phyloP scores from a whole-genome alignment of 305 asterid species.

The Rubia peregrina region DNA sequence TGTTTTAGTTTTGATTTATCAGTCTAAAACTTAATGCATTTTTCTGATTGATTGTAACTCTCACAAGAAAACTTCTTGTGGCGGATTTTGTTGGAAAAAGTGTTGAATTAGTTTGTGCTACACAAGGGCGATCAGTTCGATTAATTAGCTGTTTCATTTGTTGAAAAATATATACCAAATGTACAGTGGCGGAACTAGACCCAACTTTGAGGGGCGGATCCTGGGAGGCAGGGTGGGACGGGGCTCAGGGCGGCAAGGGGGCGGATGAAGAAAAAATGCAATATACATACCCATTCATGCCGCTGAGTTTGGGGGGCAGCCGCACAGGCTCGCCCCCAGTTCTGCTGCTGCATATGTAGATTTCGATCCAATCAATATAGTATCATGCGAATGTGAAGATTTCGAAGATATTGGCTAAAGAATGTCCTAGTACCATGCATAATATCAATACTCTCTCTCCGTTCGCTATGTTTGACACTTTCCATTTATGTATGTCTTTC shows the following conservation, averaged over 20 bases:
- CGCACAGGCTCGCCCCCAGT: too few relatives aligned
- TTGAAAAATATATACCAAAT: too few relatives aligned
- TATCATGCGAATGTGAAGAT: conserved; percentile 1
- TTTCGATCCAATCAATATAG: not conserved
- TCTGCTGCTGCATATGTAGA: too few relatives aligned
- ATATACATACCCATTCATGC: too few relatives aligned
- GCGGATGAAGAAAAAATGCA: too few relatives aligned
- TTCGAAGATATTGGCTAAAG: conserved; percentile 1
- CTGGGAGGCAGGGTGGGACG: too few relatives aligned
- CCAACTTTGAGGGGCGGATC: too few relatives aligned
- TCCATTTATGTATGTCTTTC: too few relatives aligned
- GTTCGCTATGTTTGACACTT: too few relatives aligned
- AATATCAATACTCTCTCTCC: not conserved
- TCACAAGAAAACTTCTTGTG: not conserved
- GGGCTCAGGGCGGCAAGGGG: too few relatives aligned
- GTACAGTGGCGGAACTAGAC: too few relatives aligned
- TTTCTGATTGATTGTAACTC: not conserved
- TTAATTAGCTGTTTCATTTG: not conserved
- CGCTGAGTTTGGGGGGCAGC: too few relatives aligned
- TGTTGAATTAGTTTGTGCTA: not conserved
- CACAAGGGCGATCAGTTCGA: not conserved
- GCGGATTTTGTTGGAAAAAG: not conserved
- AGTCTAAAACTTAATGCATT: not conserved
- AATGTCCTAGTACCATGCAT: not conserved
- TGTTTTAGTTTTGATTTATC: not conserved